A percentile compares a stretch with the other conserved stretches of the same genome.
Evolutionary conservation across 768 basidiomycete genomes (phyloP).

Genomic region (Naematelia aurantialba): DNA sequence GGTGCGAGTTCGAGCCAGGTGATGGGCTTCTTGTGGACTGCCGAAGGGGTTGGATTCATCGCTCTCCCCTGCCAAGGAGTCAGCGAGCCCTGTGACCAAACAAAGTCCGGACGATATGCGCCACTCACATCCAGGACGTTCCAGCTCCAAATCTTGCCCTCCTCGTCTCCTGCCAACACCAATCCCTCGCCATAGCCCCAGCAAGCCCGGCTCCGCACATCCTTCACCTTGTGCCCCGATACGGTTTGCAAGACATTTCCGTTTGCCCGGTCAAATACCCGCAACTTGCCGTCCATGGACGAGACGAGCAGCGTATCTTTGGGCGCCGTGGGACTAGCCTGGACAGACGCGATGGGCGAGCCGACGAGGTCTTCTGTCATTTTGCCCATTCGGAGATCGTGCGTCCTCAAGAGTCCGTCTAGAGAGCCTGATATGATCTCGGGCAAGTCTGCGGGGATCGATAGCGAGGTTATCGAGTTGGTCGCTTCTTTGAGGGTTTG

Average conservation of each 20-base stretch:
- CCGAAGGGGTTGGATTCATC: conserved; percentile 54
- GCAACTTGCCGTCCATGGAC: conserved; percentile 76
- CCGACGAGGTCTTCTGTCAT: conserved; percentile 85
- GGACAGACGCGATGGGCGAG: conserved; percentile 77
- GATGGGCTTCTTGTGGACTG: conserved; percentile 75
- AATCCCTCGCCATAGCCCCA: conserved; percentile 79
- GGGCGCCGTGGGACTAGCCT: conserved; percentile 58
- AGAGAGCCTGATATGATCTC: conserved; percentile 77
- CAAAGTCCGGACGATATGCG: conserved; percentile 16
- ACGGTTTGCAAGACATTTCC: conserved; percentile 82
- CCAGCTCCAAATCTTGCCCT: conserved; percentile 86
- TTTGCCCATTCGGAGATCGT: conserved; percentile 91
- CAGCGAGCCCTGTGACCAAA: conserved; percentile 6
- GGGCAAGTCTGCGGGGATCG: conserved; percentile 51
- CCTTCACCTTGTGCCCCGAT: conserved; percentile 66
- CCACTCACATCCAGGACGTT: conserved; percentile 76
- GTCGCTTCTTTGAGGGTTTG: conserved; percentile 57
- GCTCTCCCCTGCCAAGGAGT: conserved; percentile 60
- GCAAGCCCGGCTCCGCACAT: conserved; percentile 74
- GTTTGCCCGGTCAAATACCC: conserved; percentile 75
- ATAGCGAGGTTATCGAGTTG: conserved; percentile 38
- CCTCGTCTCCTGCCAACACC: conserved; percentile 84
- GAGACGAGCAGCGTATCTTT: conserved; percentile 73
- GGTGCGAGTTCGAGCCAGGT: conserved; percentile 90
- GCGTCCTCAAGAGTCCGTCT: conserved; percentile 86